phyloP scores from a whole-genome alignment of 176 grass and related monocot species.

The Carex scoparia region DNA sequence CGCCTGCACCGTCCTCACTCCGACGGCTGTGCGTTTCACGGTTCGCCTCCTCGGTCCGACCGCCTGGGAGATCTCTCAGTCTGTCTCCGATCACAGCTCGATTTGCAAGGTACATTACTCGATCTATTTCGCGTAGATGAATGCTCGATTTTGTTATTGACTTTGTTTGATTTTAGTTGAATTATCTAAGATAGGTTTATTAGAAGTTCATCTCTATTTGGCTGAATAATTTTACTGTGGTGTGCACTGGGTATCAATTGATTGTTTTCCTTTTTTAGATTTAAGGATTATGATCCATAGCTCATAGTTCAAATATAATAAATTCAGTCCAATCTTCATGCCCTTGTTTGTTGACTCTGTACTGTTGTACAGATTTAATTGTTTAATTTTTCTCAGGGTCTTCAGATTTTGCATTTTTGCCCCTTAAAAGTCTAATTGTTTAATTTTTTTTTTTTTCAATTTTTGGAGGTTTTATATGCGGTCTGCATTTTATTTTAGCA shows the following conservation, averaged over 20 bases:
- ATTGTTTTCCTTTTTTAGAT: not conserved
- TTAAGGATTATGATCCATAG: not conserved
- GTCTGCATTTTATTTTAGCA: not conserved
- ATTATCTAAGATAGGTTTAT: not conserved
- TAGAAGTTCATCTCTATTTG: not conserved
- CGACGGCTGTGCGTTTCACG: no score
- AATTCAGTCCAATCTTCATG: not conserved
- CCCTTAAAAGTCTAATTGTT: no score
- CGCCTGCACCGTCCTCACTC: no score
- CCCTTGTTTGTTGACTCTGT: no score
- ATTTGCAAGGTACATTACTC: not conserved
- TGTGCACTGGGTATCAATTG: not conserved
- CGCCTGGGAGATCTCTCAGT: no score
- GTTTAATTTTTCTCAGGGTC: no score
- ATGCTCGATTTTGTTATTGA: not conserved
- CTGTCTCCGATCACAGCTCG: not conserved
- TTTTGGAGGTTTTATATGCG: not conserved
- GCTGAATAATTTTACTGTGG: not conserved
- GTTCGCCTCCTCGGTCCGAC: no score
- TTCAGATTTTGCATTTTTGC: no score
- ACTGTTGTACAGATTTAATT: no score
- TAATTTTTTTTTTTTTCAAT: not conserved
- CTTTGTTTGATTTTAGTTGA: not conserved
- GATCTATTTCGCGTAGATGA: constrained; percentile 1
- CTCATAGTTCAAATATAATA: not conserved